Evolutionary conservation across 441 rosid genomes (phyloP), one percentile per base, ranked within the genome.

Genomic region (Mallotus japonicus): DNA sequence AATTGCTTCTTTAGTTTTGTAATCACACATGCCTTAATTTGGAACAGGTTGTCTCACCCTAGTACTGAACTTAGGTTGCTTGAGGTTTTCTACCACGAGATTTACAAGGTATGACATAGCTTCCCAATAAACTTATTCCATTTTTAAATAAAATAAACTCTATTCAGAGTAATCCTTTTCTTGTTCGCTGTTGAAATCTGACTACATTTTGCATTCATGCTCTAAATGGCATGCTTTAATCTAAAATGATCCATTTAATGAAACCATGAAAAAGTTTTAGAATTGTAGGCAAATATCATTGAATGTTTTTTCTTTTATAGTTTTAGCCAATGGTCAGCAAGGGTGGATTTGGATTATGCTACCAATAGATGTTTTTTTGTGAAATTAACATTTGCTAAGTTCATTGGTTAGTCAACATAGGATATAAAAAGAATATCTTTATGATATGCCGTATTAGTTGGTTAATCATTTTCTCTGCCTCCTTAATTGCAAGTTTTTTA

Each of bases 51-150:
- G 84, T 95, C 99, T 55, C 90, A 86, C 79, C 91, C 90, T 54
- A 83, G 78, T 83, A 94, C 98, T 70, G 98, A 95, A 83, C 92
- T 95, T 77, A 87, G 98, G 82, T 74, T 95, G 78, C 94, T 95
- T 65, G 97, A 95, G 85, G 97, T 93, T 61, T 95, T 93, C 83
- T 87, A 87, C 77, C 97, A 90, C 83, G 91, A 93, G 86, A 95
- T 95, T 79, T 93, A 90, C 78, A 95, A 93, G 97, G 99, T 93
- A 82, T 62, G 73, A 17, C 40, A 20, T 14, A 32, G 24, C 73
- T 46, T 8, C 51, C 59, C 20, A 55, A 20, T 53, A 49, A 42
- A 17, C n/a, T 6, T 42, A 8, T 66, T 60, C 8, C 46, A 4
- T 56, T 9, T 2, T 32, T n/a, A 32, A 57, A 34, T 20, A 71